phyloP scores from a whole-genome alignment of 495 filamentous ascomycete species.

The Xylaria intraflava region DNA sequence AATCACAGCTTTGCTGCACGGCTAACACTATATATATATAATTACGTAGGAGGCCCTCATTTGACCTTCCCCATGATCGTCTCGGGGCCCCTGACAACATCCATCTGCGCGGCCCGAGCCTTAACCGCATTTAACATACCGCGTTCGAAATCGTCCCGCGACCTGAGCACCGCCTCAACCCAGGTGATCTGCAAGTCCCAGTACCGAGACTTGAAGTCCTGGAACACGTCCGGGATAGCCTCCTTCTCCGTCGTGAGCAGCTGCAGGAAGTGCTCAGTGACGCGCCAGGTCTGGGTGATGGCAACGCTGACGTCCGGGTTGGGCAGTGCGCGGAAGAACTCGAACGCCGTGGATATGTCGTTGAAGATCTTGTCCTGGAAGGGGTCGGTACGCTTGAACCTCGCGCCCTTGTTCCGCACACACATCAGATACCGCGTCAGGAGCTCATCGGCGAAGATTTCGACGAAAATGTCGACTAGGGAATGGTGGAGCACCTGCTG shows the following conservation, averaged over 20 bases:
- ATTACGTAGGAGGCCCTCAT: conserved; percentile 32
- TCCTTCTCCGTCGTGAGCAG: conserved; percentile 73
- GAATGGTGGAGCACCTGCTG: conserved; percentile 69
- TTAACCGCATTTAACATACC: conserved; percentile 83
- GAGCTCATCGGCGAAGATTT: conserved; percentile 86
- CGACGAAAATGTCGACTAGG: conserved; percentile 79
- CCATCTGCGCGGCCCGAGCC: conserved; percentile 74
- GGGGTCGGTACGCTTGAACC: conserved; percentile 76
- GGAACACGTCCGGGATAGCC: conserved; percentile 66
- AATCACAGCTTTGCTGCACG: neutral
- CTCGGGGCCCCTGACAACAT: conserved; percentile 68
- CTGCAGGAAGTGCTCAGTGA: conserved; percentile 70
- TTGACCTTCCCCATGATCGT: conserved; percentile 89
- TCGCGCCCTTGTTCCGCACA: conserved; percentile 83
- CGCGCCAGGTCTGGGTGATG: conserved; percentile 87
- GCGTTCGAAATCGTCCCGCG: conserved; percentile 88
- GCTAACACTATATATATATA: conserved; percentile 4
- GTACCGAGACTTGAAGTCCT: conserved; percentile 73
- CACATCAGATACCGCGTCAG: conserved; percentile 77
- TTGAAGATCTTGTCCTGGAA: conserved; percentile 87
- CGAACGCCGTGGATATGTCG: conserved; percentile 78
- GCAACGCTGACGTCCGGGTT: conserved; percentile 43
- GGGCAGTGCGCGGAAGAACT: conserved; percentile 56
- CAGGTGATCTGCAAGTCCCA: conserved; percentile 94
- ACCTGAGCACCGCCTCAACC: conserved; percentile 88